Base-by-base conservation (phyloP, 2,329 filamentous ascomycete species). In the Fusarium sp. region DNA sequence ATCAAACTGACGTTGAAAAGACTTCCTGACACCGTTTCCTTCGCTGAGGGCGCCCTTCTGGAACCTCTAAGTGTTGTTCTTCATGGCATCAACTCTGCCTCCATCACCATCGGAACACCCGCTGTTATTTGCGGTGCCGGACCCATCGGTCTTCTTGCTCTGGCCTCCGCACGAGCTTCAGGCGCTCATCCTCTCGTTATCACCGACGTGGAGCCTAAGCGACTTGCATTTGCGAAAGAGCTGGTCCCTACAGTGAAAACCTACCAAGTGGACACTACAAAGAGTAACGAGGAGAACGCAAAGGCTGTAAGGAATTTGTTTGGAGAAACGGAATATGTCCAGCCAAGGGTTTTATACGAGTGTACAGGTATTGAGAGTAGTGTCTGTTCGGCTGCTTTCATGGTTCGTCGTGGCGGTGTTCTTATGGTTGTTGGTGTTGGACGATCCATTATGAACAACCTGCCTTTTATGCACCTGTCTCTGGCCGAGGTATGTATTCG, bases 291-390 rank as follows among this genome's bases (percentile, higher is more conserved):
- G 67, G 81, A 80, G 18, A 88, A 88, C 58, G 86, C 85, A 0
- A 79, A 79, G 59, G 81, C 79, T 12, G 88, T 90, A 60, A 79
- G 86, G 48, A 77, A 77, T n/a, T 64, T 90, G 8, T 90, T 89
- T 67, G 84, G 84, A 10, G 74, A 73, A 9, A 80, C 81, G 8
- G 87, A 90, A 70, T 89, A 89, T 70, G 78, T 79, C 13, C 86
- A 87, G 26, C 89, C 89, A 0, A 81, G 85, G 14, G 85, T 85
- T 1, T 85, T 90, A 4, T 81, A 91, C 4, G 89, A 91, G 77
- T 91, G 89, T 69, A 91, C 89, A 0, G 89, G 89, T 0, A 85
- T 90, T 1, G 88, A 91, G 77, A 88, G 83, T 71, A 90, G 87
- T 71, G 82, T 91, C 11, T 81, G 83, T 63, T 89, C 88, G 6